Evolutionary conservation across 2,329 filamentous ascomycete species (phyloP).

Genomic region (Raffaelea deltoideospora): DNA sequence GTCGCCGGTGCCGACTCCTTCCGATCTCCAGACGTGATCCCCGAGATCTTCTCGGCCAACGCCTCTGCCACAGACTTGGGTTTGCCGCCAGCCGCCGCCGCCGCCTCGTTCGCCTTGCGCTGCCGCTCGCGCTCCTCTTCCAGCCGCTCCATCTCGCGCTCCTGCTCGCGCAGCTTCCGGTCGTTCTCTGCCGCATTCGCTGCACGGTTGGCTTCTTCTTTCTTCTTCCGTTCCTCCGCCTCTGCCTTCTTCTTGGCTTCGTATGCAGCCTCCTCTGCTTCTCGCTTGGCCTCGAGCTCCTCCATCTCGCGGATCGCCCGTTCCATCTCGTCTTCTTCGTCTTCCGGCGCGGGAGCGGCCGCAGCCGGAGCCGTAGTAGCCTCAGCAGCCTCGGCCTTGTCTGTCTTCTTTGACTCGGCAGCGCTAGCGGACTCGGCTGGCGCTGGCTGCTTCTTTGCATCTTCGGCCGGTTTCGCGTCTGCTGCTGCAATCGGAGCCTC

Average conservation of each 20-base stretch:
- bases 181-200: conserved; percentile 10
- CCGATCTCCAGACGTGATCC: conserved; percentile 23
- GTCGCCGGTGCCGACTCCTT: conserved; percentile 21
- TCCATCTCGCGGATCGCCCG: conserved; percentile 13
- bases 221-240: conserved; percentile 6
- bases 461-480: neutral
- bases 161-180: conserved; percentile 53
- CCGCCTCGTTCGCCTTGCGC: conserved; percentile 33
- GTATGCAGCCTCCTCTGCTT: conserved; percentile 8
- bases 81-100: conserved; percentile 21
- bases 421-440: neutral
- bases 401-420: conserved; percentile 16
- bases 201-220: conserved; percentile 7
- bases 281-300: conserved; percentile 9
- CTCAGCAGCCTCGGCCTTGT: conserved; percentile 8
- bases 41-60: conserved; percentile 25
- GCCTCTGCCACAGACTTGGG: conserved; percentile 35
- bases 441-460: conserved; percentile 1
- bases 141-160: conserved; percentile 55
- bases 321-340: conserved; percentile 23
- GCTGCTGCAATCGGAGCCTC: neutral
- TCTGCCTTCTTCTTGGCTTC: conserved; percentile 7
- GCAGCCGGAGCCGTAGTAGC: neutral
- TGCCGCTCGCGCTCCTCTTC: conserved; percentile 55
- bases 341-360: conserved; percentile 12